phyloP scores from a whole-genome alignment of 2,329 filamentous ascomycete species.

The Trichoderma cornu-damae region DNA sequence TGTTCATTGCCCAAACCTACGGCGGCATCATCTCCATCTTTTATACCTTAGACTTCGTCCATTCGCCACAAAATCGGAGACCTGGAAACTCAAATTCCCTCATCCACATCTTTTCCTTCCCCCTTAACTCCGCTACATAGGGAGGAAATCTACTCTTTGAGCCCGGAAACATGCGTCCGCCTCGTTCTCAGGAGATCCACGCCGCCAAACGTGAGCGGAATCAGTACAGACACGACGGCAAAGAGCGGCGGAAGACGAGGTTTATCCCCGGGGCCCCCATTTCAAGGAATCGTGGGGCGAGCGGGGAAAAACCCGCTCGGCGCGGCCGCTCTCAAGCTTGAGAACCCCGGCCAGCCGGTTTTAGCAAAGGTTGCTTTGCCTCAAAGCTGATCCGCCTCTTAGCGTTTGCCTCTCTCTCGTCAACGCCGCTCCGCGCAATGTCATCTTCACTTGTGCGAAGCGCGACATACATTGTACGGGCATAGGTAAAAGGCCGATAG shows the following conservation, averaged over 20 bases:
- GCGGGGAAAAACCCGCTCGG: conserved; percentile 1
- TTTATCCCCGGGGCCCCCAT: conserved; percentile 2
- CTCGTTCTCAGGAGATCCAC: neutral
- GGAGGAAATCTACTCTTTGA: neutral
- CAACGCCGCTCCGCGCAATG: too few relatives aligned
- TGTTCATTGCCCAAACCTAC: neutral
- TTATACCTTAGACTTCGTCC: neutral
- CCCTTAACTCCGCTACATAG: conserved; percentile 1
- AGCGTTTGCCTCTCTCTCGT: neutral
- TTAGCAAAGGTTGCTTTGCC: neutral
- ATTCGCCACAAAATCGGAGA: too few relatives aligned
- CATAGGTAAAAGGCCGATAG: neutral
- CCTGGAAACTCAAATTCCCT: neutral
- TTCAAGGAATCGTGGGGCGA: neutral
- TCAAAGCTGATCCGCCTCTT: neutral
- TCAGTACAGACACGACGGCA: neutral
- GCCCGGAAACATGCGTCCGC: neutral
- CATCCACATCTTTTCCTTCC: neutral
- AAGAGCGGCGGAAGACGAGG: neutral
- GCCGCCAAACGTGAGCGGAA: neutral
- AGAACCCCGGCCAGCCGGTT: neutral
- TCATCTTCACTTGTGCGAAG: neutral
- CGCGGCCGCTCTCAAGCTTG: conserved; percentile 12
- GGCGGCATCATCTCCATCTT: neutral
- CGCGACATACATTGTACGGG: neutral